Conservation (phyloP, 345 rosid genomes). For the Laguncularia racemosa region DNA sequence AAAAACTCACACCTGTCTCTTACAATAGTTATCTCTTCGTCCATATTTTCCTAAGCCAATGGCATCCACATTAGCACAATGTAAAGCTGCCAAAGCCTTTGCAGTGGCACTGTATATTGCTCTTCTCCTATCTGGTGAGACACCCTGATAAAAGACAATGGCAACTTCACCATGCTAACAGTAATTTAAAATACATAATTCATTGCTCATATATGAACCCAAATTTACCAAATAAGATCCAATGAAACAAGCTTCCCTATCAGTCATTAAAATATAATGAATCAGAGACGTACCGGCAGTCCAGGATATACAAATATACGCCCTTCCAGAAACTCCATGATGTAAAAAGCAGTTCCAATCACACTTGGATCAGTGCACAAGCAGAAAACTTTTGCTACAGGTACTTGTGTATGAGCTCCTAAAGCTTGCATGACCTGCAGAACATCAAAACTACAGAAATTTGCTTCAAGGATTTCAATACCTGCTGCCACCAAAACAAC, state of each 20-base stretch:
- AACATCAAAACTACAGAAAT: background rate
- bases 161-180: background rate
- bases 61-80: slow-evolving; percentile 66
- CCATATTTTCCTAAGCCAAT: slow-evolving; percentile 80
- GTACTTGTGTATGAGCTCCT: slow-evolving; percentile 70
- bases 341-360: slow-evolving; percentile 85
- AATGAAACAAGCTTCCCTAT: background rate
- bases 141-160: slow-evolving; percentile 39
- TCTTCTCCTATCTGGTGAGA: slow-evolving; percentile 51
- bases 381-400: slow-evolving; percentile 81
- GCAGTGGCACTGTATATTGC: slow-evolving; percentile 68
- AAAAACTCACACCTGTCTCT: slow-evolving; percentile 55
- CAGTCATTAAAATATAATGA: background rate
- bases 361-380: slow-evolving; percentile 60
- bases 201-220: too few relatives aligned
- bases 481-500: too few relatives aligned
- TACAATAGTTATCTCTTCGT: slow-evolving; percentile 67
- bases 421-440: slow-evolving; percentile 71
- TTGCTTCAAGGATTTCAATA: background rate
- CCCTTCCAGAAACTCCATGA: slow-evolving; percentile 96
- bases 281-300: slow-evolving; percentile 39
- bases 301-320: slow-evolving; percentile 68
- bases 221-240: too few relatives aligned
- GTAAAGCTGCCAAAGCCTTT: slow-evolving; percentile 68
- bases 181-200: background rate